Evolutionary conservation across 1,139 yeast species (phyloP).

Genomic region (Blastobotrys ciferrii): DNA sequence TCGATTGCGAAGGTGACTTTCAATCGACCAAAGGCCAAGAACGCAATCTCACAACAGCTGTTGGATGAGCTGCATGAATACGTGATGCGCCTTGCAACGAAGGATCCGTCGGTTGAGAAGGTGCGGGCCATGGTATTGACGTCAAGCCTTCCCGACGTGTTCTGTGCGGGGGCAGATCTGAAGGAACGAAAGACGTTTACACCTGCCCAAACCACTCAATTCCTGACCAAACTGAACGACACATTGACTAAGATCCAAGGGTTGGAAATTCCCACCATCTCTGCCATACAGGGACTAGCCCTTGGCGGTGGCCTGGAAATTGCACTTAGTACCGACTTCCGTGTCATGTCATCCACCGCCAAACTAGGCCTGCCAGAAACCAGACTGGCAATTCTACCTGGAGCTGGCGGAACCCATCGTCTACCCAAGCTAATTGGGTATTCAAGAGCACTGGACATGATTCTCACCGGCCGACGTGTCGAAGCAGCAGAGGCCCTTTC

Average conservation of each 20-base stretch:
- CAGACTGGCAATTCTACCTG: conserved; percentile 34
- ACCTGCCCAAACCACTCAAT: conserved; percentile 30
- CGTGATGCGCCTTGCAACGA: conserved; percentile 25
- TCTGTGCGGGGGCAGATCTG: conserved; percentile 39
- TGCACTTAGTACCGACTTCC: conserved; percentile 33
- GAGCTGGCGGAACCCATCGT: conserved; percentile 37
- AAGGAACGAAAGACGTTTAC: conserved; percentile 36
- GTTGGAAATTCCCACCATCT: conserved; percentile 34
- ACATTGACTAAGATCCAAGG: conserved; percentile 29
- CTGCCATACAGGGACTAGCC: conserved; percentile 35
- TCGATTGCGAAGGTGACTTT: conserved; percentile 31
- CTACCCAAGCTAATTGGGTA: conserved; percentile 32
- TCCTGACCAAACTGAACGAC: conserved; percentile 31
- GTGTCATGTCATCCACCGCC: conserved; percentile 28
- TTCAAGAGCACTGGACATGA: conserved; percentile 32
- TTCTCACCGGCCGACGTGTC: conserved; percentile 32
- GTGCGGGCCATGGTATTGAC: conserved; percentile 33
- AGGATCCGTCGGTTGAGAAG: conserved; percentile 22
- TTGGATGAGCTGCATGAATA: conserved; percentile 30
- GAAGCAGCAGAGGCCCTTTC: conserved; percentile 30
- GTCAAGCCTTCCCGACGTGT: conserved; percentile 31
- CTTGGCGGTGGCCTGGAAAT: conserved; percentile 36
- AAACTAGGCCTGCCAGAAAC: conserved; percentile 33
- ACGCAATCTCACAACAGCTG: conserved; percentile 33
- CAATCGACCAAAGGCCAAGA: conserved; percentile 35